phyloP scores from a whole-genome alignment of 805 yeast species.

The Clavispora santaluciae region DNA sequence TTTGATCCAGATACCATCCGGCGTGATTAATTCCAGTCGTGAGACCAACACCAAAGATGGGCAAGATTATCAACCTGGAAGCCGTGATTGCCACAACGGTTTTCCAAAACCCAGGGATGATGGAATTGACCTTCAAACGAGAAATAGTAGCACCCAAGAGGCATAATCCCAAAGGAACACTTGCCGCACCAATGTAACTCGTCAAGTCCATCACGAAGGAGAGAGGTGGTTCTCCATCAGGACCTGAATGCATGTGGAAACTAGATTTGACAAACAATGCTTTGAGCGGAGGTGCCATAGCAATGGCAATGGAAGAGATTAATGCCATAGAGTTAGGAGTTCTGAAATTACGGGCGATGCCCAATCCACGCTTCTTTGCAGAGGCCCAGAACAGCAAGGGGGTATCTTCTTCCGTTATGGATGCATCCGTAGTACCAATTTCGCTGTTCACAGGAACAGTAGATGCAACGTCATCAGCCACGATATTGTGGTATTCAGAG shows the following conservation, averaged over 20 bases:
- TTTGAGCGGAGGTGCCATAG: constrained; percentile 75
- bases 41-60: constrained; percentile 67
- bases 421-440: constrained; percentile 1
- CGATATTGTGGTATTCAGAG: constrained; percentile 41
- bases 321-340: constrained; percentile 73
- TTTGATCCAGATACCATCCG: constrained; percentile 61
- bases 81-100: constrained; percentile 55
- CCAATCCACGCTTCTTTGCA: not conserved
- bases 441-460: constrained; percentile 21
- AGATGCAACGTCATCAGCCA: constrained; percentile 16
- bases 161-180: constrained; percentile 81
- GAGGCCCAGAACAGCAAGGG: not conserved
- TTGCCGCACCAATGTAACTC: constrained; percentile 75
- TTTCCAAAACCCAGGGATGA: constrained; percentile 71
- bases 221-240: constrained; percentile 78
- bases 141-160: constrained; percentile 87
- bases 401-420: not conserved
- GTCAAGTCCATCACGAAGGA: constrained; percentile 82
- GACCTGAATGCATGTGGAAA: constrained; percentile 64
- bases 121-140: constrained; percentile 51
- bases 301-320: constrained; percentile 56
- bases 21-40: constrained; percentile 53
- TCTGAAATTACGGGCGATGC: constrained; percentile 41
- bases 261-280: constrained; percentile 50
- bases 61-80: constrained; percentile 61